Evolutionary conservation across 441 rosid species (phyloP), one percentile per base, ranked within the genome.

Genomic region (Erodium moschatum): DNA sequence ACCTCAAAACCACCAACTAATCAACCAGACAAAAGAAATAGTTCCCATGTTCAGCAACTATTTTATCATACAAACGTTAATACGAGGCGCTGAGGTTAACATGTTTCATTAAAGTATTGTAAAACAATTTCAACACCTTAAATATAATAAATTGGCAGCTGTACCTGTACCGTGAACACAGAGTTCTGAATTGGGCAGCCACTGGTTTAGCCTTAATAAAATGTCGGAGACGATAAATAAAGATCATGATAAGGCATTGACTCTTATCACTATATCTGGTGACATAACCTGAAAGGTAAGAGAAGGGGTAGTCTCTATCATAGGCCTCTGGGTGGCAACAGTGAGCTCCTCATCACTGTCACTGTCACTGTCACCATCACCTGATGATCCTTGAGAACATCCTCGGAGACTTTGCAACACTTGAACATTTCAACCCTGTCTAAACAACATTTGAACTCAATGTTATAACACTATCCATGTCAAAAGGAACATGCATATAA

Each of bases 401-500:
- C 84, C 48, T 74, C 81, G 0, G 85, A 73, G 75, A 66, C 78
- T 77, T 74, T 83, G 61, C 73, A 73, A 40, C 87, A 87, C 78
- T 89, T 85, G 38, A 94, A 67, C 69, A 70, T 46, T 81, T 91
- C 96, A 68, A 91, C 91, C 74, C 82, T 94, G 82, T 80, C 88
- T 19, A 76, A 73, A 33, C 50, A 76, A 5, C 56, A 70, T 68
- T 63, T 75, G 67, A 64, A 44, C 24, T 65, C 44, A 68, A 71
- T 60, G 29, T 72, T 66, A 74, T 7, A 42, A 24, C 27, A 24
- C 27, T 24, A 24, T 24, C 27, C 27, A 24, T 24, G 27, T 24
- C 27, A 24, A 24, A 24, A 2, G 27, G 2, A n/a, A n/a, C n/a
- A n/a, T n/a, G n/a, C n/a, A n/a, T n/a, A 24, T 24, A 24, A 24